Base-by-base conservation (phyloP, 257 asterid genomes). In the Henckelia pumila region DNA sequence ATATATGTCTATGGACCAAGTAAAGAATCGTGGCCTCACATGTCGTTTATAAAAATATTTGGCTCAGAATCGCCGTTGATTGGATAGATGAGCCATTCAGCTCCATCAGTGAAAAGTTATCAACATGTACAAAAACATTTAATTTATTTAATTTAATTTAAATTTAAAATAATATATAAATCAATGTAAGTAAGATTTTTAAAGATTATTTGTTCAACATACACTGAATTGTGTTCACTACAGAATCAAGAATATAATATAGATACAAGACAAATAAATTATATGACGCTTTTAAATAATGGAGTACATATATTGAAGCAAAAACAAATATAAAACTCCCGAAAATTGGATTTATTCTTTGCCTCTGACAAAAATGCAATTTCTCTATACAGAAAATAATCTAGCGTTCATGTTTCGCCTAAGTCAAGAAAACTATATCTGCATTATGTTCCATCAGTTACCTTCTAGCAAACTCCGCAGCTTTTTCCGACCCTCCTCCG, bases 401-500 rank as follows among this genome's bases (percentile, higher is more conserved):
- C 75, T 53, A 20, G 61, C 73, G 56, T 21, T 13, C 6, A 24
- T 56, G 50, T 35, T 30, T 52, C 28, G 14, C 28, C 52, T 55
- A 22, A 61, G 40, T 6, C 63, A 76, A 62, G 74, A 66, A 47
- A 30, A 56, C 50, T 28, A 37, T 19, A 17, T 30, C 47, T 33
- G 16, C 29, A 7, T 37, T 8, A 8, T 11, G 10, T 58, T 72
- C 7, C 7, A 14, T 79, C 81, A 85, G 73, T 82, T 77, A 70
- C 85, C 80, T 75, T 86, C 86, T 49, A 88, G 61, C 21, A 83
- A 75, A 74, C 87, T 83, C 37, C 82, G 83, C 73, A 88, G 71
- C 81, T 76, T 91, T 68, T 68, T 78, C 60, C 89, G 77, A 21
- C 93, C 92, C 69, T 86, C 97, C 68, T 86, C 91, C 0, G 96